Conservation (phyloP, 352 stramenopile species). For the Lagenidium giganteum region DNA sequence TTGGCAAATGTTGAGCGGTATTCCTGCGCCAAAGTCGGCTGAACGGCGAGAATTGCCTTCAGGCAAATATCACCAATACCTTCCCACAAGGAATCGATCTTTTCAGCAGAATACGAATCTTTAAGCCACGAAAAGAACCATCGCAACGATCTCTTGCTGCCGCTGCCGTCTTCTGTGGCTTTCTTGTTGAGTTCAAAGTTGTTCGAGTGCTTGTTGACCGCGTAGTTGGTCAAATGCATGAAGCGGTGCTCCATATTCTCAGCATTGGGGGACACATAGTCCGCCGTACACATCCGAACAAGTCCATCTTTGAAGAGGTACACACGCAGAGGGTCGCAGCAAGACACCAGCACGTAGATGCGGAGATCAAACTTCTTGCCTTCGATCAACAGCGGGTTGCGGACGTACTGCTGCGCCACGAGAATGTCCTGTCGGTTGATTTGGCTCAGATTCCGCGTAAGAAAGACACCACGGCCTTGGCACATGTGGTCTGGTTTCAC, state of each 20-base stretch:
- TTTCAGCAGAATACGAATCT: conserved; percentile 44
- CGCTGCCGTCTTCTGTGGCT: conserved; percentile 44
- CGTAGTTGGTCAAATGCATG: conserved; percentile 92
- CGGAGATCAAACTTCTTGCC: conserved; percentile 93
- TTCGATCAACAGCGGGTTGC: conserved; percentile 65
- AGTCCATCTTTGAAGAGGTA: conserved; percentile 91
- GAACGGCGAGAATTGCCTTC: conserved; percentile 91
- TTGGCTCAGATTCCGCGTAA: conserved; percentile 89
- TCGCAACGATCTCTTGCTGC: conserved; percentile 83
- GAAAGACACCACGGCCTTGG: conserved; percentile 92
- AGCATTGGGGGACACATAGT: conserved; percentile 82
- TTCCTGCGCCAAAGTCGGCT: conserved; percentile 90
- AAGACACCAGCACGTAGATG: conserved; percentile 89
- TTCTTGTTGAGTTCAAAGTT: conserved; percentile 85
- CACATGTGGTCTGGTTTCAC: conserved; percentile 92
- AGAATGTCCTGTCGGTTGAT: conserved; percentile 85
- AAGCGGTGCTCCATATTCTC: conserved; percentile 85
- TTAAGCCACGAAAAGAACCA: conserved; percentile 93
- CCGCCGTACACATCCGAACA: conserved; percentile 85
- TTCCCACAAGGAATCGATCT: conserved; percentile 83
- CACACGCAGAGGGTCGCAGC: conserved; percentile 77
- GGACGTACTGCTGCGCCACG: conserved; percentile 84
- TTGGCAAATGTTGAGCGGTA: conserved; percentile 88
- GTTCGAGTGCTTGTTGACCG: conserved; percentile 88
- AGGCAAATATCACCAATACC: conserved; percentile 93